A percentile compares a stretch with the other conserved stretches of the same genome.
These are phyloP conservation scores for Trichothecium sympodiale DNA, from an alignment of 2,329 filamentous ascomycete species.

Conservation along the genomic window DNA sequence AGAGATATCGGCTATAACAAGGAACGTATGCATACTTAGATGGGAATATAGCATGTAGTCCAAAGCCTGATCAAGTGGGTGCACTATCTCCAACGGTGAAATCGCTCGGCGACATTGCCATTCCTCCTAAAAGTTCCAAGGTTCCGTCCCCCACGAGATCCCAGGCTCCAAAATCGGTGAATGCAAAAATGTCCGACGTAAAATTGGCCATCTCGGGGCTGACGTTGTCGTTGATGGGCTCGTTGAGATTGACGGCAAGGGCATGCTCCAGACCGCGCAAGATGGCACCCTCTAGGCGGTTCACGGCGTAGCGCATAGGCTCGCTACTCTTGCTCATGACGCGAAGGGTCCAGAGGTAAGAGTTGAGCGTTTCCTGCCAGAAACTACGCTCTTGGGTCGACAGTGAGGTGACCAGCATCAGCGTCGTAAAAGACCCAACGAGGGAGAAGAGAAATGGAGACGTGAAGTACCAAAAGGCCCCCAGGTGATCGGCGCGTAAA, in stretches of 20 bases:
- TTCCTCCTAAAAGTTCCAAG: conserved; percentile 17
- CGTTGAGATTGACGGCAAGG: conserved; percentile 21
- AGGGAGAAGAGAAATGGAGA: conserved; percentile 27
- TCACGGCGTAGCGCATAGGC: conserved; percentile 24
- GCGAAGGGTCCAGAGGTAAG: conserved; percentile 21
- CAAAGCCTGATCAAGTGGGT: no score
- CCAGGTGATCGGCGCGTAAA: conserved; percentile 24
- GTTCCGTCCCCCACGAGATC: conserved; percentile 17
- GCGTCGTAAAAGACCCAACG: conserved; percentile 25
- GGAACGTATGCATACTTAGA: no score
- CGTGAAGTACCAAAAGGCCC: conserved; percentile 27
- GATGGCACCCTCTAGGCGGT: conserved; percentile 24
- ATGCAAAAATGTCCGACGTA: conserved; percentile 16
- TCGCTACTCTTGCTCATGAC: conserved; percentile 24
- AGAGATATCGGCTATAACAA: no score
- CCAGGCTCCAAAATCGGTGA: conserved; percentile 23
- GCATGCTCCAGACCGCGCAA: conserved; percentile 24
- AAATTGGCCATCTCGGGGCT: conserved; percentile 16
- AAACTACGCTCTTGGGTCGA: conserved; percentile 18
- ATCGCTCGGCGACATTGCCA: conserved; percentile 13
- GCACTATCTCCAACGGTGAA: no score
- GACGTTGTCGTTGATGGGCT: conserved; percentile 17
- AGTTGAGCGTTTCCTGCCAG: conserved; percentile 22
- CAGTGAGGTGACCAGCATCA: conserved; percentile 22
- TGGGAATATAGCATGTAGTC: no score